Evolutionary conservation across 768 basidiomycete genomes (phyloP), one percentile per base, ranked within the genome.

Genomic region (Kwoniella europaea): DNA sequence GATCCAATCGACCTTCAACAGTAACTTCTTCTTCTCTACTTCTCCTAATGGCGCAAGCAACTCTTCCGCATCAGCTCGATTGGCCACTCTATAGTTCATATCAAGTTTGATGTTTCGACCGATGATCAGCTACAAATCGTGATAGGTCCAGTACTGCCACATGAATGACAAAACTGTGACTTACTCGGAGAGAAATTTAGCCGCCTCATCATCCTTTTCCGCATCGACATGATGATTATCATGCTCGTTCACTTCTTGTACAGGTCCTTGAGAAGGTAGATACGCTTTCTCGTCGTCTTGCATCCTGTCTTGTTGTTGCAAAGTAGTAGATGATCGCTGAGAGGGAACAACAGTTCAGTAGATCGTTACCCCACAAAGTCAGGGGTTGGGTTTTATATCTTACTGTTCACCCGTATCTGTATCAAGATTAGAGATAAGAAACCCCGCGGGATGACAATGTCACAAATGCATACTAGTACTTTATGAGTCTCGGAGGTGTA

Each of bases 1-100:
- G 53, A 74, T 74, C 55, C 71, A 61, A 68, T 78, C 77, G 42
- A 71, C 71, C 60, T 74, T 74, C 44, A 75, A 54, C 6, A 76
- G 42, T 15, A 78, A 61, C 13, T 44, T 54, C 44, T 64, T 63
- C 64, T 74, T 73, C 58, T 78, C 77, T 15, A 10, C 50, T 10
- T 63, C 52, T 0, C 67, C 69, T 24, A 57, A 68, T 1, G 66
- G 66, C 0, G 72, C 70, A 20, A 78, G 68, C 2, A 78, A 61
- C 41, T 71, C 65, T 5, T 69, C 65, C 16, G 67, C 74, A 22
- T 78, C 74, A 10, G 72, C 63, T 15, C 66, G 62, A 15, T 18
- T 44, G 16, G 76, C 76, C 18, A 77, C 66, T 29, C 63, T 64
- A 29, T 41, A 43, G 18, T n/a, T 10, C 29, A 16, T 44, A 20